These are phyloP conservation scores for Coniferiporia sulphurascens DNA, from an alignment of 1,284 basidiomycete genomes.

Conservation along the genomic window DNA sequence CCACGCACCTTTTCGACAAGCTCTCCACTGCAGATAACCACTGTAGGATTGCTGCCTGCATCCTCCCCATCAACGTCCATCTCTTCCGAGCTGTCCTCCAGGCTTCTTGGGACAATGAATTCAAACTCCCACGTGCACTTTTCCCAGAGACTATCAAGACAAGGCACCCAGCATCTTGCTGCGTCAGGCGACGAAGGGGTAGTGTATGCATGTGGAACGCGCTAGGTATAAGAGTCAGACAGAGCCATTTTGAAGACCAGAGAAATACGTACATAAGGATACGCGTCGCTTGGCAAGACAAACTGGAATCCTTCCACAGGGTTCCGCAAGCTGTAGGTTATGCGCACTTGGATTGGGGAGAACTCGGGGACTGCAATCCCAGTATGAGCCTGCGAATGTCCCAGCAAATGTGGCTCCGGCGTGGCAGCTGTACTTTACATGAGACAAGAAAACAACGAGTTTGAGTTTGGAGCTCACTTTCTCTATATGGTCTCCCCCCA, in stretches of 20 bases:
- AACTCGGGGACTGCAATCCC: conserved; percentile 56
- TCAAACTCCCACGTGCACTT: conserved; percentile 99
- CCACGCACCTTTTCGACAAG: conserved; percentile 78
- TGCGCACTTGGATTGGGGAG: conserved; percentile 69
- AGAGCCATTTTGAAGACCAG: conserved; percentile 12
- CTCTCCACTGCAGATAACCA: conserved; percentile 93
- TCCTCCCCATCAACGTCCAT: conserved; percentile 53
- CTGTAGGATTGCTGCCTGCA: conserved; percentile 62
- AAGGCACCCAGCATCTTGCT: conserved; percentile 96
- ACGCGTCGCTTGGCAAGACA: conserved; percentile 71
- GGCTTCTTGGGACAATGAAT: conserved; percentile 85
- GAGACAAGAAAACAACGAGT: conserved; percentile 1
- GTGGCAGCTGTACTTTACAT: conserved; percentile 52
- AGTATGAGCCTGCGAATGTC: conserved; percentile 37
- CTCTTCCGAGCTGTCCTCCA: conserved; percentile 59
- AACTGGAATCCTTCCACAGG: conserved; percentile 87
- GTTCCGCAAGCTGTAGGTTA: conserved; percentile 77
- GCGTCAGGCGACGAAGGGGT: conserved; percentile 86
- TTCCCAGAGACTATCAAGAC: conserved; percentile 93
- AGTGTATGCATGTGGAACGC: conserved; percentile 91
- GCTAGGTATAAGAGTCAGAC: conserved; percentile 41
- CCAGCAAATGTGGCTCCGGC: conserved; percentile 72
- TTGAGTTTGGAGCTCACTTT: conserved; percentile 18
- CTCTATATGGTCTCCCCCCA: conserved; percentile 7
- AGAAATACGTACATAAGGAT: conserved; percentile 72